phyloP scores from a whole-genome alignment of 257 asterid species.

The Plantago ovata region DNA sequence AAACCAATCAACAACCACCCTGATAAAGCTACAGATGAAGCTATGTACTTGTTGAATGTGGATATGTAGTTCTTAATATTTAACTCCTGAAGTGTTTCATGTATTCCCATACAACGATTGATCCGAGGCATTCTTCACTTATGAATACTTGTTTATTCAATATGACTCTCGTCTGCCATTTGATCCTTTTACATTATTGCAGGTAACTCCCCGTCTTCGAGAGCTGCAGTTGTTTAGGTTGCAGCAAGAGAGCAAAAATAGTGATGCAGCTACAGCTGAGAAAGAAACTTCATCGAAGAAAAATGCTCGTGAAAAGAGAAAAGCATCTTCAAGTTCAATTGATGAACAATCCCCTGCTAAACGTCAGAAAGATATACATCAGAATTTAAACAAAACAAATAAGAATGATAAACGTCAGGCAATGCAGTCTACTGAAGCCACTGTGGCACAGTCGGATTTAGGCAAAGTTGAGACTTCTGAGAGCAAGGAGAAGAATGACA shows the following conservation, averaged over 20 bases:
- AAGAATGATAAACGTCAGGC: conserved; percentile 37
- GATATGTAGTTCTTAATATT: too few relatives aligned
- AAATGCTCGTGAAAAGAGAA: conserved; percentile 72
- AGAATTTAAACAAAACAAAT: conserved; percentile 30
- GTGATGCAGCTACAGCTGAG: conserved; percentile 36
- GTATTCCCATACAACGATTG: too few relatives aligned
- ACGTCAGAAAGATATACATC: conserved; percentile 55
- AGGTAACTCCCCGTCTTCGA: conserved; percentile 95
- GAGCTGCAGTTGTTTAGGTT: conserved; percentile 72
- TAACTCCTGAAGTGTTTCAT: too few relatives aligned
- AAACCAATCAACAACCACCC: too few relatives aligned
- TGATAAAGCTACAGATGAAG: too few relatives aligned
- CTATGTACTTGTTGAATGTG: too few relatives aligned
- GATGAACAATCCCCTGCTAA: conserved; percentile 62
- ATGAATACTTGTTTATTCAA: too few relatives aligned
- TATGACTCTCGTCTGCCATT: too few relatives aligned
- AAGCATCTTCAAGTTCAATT: conserved; percentile 35
- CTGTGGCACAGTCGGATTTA: conserved; percentile 29
- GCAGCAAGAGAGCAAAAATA: conserved; percentile 70
- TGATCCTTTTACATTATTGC: conserved; percentile 21
- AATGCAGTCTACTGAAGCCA: conserved; percentile 35
- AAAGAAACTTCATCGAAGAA: conserved; percentile 44
- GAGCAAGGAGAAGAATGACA: conserved; percentile 37
- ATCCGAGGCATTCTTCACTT: too few relatives aligned
- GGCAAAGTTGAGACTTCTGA: conserved; percentile 33